Conservation (phyloP, 164 flowering plant genomes). For the Houttuynia cordata region DNA sequence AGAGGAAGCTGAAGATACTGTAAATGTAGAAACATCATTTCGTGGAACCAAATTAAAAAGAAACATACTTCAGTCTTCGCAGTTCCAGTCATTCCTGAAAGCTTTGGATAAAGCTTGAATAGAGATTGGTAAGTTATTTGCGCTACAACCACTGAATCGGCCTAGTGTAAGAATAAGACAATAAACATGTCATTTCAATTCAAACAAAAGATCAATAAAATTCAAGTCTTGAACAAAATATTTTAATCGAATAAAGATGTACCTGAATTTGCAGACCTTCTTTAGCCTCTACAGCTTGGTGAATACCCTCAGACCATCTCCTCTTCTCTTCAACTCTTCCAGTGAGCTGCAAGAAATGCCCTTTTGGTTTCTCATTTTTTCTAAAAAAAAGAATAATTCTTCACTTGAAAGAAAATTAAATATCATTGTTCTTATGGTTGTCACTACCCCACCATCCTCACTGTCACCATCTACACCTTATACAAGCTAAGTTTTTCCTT, state of each 20-base stretch:
- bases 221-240: slow-evolving; percentile 1
- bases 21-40: neutral
- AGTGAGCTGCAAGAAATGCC: slow-evolving; percentile 42
- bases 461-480: too few species aligned
- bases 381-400: neutral
- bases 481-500: too few species aligned
- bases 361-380: neutral
- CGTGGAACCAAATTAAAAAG: neutral
- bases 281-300: slow-evolving; percentile 98
- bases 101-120: slow-evolving; percentile 93
- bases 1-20: neutral
- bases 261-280: slow-evolving; percentile 94
- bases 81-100: slow-evolving; percentile 99
- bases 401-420: too few species aligned
- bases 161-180: slow-evolving; percentile 27
- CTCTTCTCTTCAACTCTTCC: slow-evolving; percentile 97
- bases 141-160: slow-evolving; percentile 91
- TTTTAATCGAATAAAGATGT: slow-evolving; percentile 2
- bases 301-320: slow-evolving; percentile 98
- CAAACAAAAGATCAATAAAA: neutral
- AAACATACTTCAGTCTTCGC: slow-evolving; percentile 89
- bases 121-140: slow-evolving; percentile 96
- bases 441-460: too few species aligned
- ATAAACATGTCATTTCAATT: neutral
- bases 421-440: too few species aligned